Conservation (phyloP, 2,329 filamentous ascomycete species). For the Domatiomyces catenatus region DNA sequence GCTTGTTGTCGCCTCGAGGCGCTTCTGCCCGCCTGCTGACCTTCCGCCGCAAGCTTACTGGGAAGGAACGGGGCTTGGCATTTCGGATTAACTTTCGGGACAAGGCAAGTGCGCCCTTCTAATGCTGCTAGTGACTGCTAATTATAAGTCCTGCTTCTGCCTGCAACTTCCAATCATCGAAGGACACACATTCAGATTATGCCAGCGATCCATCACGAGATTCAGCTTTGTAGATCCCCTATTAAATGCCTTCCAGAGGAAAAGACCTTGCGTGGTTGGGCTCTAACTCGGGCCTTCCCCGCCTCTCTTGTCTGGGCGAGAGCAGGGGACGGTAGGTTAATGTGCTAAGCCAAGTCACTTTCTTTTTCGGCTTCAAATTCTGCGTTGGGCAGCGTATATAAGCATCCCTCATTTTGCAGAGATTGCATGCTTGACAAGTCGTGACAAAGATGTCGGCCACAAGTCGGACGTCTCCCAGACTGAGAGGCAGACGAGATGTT, state of each 20-base stretch:
- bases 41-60: background rate
- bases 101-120: background rate
- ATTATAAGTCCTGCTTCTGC: background rate
- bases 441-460: constrained; percentile 8
- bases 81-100: background rate
- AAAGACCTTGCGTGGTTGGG: background rate
- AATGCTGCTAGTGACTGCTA: too few relatives aligned
- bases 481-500: constrained; percentile 6
- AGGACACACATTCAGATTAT: background rate
- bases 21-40: background rate
- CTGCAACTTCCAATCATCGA: background rate
- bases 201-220: background rate
- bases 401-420: background rate
- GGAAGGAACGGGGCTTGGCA: background rate
- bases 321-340: background rate
- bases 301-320: background rate
- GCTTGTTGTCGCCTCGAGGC: background rate
- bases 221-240: background rate
- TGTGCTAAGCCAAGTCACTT: background rate
- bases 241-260: background rate
- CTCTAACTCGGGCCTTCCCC: background rate
- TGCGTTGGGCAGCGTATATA: background rate
- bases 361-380: background rate
- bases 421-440: background rate
- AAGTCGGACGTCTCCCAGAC: constrained; percentile 12